These are phyloP conservation scores for Cenchrus fungigraminus DNA, from an alignment of 176 grass and related monocot species.

Conservation along the genomic window DNA sequence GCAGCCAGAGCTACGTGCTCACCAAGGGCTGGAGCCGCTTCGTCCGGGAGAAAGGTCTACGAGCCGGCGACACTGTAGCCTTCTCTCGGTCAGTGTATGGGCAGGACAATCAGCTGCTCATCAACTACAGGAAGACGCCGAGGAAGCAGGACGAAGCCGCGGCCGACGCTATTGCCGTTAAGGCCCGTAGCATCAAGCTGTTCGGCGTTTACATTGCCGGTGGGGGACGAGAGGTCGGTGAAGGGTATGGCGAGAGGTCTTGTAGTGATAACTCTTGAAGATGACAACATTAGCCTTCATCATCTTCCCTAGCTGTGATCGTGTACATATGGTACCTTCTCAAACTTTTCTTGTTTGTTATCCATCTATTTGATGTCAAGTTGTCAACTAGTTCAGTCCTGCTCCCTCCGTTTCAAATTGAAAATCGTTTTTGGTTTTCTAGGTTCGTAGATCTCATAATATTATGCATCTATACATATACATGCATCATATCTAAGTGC, in stretches of 20 bases:
- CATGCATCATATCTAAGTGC: no score
- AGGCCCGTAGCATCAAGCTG: conserved; percentile 50
- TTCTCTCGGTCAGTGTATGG: conserved; percentile 25
- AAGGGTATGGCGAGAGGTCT: neutral
- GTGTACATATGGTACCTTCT: neutral
- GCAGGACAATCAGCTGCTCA: conserved; percentile 56
- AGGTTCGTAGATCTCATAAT: no score
- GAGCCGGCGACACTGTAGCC: conserved; percentile 62
- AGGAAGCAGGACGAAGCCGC: neutral
- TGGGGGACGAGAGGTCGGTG: conserved; percentile 24
- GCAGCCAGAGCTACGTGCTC: conserved; percentile 98
- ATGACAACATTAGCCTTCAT: conserved; percentile 7
- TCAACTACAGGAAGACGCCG: conserved; percentile 42
- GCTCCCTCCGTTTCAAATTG: no score
- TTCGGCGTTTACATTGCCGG: conserved; percentile 62
- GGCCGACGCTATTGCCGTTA: neutral
- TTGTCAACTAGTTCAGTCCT: no score
- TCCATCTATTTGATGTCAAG: neutral
- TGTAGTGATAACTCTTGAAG: neutral
- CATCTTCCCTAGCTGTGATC: neutral
- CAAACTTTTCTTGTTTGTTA: neutral
- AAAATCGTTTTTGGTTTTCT: no score
- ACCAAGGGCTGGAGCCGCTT: conserved; percentile 98
- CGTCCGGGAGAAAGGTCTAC: conserved; percentile 84
- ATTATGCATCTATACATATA: no score